Evolutionary conservation across 2,329 filamentous ascomycete species (phyloP), one percentile per base, ranked within the genome.

Genomic region (Pestalotiopsis fici): DNA sequence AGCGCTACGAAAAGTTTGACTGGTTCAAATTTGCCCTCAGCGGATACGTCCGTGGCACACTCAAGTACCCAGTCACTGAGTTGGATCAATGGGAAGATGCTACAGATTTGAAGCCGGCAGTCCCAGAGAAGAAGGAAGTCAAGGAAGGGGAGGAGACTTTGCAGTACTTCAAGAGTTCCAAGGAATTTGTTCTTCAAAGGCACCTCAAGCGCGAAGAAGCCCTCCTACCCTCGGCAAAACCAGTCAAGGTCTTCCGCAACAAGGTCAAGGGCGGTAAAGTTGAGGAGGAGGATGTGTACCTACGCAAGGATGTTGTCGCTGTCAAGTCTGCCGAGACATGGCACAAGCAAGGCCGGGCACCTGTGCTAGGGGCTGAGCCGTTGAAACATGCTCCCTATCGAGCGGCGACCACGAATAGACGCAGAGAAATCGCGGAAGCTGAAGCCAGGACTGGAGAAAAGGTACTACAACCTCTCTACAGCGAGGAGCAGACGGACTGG

Each of bases 271-370:
- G 91, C 15, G 88, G 89, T 57, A 91, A 91, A 59, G 81, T 87
- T 2, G 91, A 91, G 57, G 88, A 93, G 67, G 94, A 97, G 76
- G 90, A 93, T 1, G 94, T 98, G 0, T 98, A 90, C 76, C 86
- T 86, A 0, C 90, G 95, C 39, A 87, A 88, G 65, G 95, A 98
- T 71, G 89, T 98, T 0, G 89, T 95, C 2, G 85, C 87, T 50
- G 97, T 97, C 77, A 95, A 97, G 78, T 97, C 93, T 31, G 92
- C 93, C 1, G 96, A 99, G 77, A 97, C 93, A 1, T 99, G 96
- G 96, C 96, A 98, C 77, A 98, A 98, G 77, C 95, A 98, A 83
- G 96, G 96, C 0, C 88, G 95, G 12, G 91, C 90, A 28, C 90
- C 96, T 3, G 86, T 88, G 28, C 75, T 84, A 0, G 94, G 93